Base-by-base conservation (phyloP, 345 rosid genomes). In the Salix viminalis region DNA sequence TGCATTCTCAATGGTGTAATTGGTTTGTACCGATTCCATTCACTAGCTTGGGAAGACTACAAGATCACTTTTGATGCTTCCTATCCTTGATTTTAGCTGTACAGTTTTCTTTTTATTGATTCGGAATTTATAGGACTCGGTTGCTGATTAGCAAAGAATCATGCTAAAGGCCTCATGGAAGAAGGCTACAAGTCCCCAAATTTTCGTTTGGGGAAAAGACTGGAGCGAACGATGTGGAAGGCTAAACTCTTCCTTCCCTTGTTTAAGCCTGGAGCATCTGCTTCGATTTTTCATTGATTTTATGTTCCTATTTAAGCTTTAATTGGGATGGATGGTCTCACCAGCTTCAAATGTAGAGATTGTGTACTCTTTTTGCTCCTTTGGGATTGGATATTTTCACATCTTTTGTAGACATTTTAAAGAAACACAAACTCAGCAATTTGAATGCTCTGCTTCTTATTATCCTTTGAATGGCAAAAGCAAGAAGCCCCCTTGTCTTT, bases 81-180 rank as follows among this genome's bases (percentile, higher is more conserved):
- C 48, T 71, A 46, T 78, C 42, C 32, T 60, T 79, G 67, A 18
- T 37, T 72, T 54, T 70, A 75, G 73, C 36, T 84, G 84, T 81
- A 79, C 77, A 84, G 84, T 65, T 76, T 39, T 58, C 24, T 28
- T 60, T 48, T 61, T 67, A 30, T n/a, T 71, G 72, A 37, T 65
- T 65, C 37, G 5, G 44, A 42, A 66, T 67, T 54, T 42, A 39
- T 75, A 67, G 5, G 77, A 65, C 67, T 70, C 76, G 19, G 16
- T 65, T 4, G 81, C 32, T 23, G 72, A 23, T 12, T 13, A 54
- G 42, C 77, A 75, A 66, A 77, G 18, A 64, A 44, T 44, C 18
- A 69, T 14, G 74, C 37, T 73, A 73, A 73, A 72, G 67, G 60
- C 72, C 73, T 68, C 34, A 10, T 6, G 23, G 48, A 61, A 67